Conservation (phyloP, 164 flowering plant genomes). For the Aristolochia fimbriata region DNA sequence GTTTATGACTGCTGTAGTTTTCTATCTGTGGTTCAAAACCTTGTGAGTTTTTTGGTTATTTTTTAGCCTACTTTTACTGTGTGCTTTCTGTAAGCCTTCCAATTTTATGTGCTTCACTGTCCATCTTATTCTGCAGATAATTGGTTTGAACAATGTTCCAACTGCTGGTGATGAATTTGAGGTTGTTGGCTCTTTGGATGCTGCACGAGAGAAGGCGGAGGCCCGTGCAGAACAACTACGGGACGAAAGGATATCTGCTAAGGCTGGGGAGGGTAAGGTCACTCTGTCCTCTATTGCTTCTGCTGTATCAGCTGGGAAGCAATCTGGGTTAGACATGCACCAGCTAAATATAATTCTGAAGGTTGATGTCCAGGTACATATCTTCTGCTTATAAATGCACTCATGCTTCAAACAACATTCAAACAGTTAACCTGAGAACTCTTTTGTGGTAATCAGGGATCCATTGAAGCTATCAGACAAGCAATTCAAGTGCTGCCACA, state of each 20-base stretch:
- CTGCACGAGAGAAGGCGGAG: slow-evolving; percentile 81
- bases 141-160: slow-evolving; percentile 80
- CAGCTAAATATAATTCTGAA: slow-evolving; percentile 81
- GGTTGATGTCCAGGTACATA: slow-evolving; percentile 87
- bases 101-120: not conserved
- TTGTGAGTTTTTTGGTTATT: not conserved
- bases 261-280: slow-evolving; percentile 79
- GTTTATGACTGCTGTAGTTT: no score
- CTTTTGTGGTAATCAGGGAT: slow-evolving; percentile 47
- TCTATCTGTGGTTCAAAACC: no score
- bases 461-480: slow-evolving; percentile 87
- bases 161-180: slow-evolving; percentile 91
- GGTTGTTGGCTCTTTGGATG: slow-evolving; percentile 67
- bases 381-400: not conserved
- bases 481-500: slow-evolving; percentile 88
- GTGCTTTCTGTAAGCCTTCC: not conserved
- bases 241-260: slow-evolving; percentile 55
- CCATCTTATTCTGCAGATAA: slow-evolving; percentile 35
- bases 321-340: slow-evolving; percentile 77
- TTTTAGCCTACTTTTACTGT: not conserved
- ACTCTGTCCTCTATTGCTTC: slow-evolving; percentile 92
- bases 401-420: no score
- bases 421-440: slow-evolving; percentile 3
- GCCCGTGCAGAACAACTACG: slow-evolving; percentile 43
- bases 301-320: slow-evolving; percentile 64